Base-by-base conservation (phyloP, 2,329 filamentous ascomycete species). In the Venturiaceae sp. region DNA sequence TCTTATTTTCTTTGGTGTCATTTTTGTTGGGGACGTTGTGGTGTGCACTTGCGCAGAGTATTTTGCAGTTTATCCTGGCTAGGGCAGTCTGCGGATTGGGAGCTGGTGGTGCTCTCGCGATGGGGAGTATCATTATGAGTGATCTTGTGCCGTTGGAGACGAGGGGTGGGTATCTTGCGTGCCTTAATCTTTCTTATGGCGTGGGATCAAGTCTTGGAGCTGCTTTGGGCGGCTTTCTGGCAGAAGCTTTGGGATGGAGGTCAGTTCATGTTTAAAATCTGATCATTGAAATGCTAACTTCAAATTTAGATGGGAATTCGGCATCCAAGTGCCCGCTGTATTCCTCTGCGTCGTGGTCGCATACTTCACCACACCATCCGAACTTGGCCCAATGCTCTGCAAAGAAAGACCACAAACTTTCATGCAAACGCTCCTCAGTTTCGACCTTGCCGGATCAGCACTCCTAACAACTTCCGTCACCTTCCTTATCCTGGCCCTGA, bases 301-400 rank as follows among this genome's bases (percentile, higher is more conserved):
- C n/a, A n/a, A n/a, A n/a, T n/a, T n/a, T n/a, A n/a, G n/a, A n/a
- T 87, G 84, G 83, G 85, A 86, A 60, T 89, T 81, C 65, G 72
- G 73, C 28, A 69, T 81, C 9, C 78, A 81, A 60, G 70, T 81
- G 11, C 78, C 78, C 0, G 69, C 76, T 47, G 74, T 80, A 53
- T 65, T 79, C 11, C 57, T 73, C 26, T 69, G 78, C 30, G 64
- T 77, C 9, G 64, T 77, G 32, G 71, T 75, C 28, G 72, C 69
- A 3, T 68, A 71, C 62, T 65, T 74, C 58, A 75, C 74, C 5
- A 75, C 74, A 1, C 78, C 78, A 1, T 62, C 69, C 0, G 66
- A 67, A 4, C 70, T 81, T 16, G 78, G 78, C 0, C 68, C 76
- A n/a, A 72, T 77, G 58, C 66, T 72, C 16, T 71, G 71, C 19